phyloP scores from a whole-genome alignment of 73 alveolate species.

The Paramecium biaurelia region DNA sequence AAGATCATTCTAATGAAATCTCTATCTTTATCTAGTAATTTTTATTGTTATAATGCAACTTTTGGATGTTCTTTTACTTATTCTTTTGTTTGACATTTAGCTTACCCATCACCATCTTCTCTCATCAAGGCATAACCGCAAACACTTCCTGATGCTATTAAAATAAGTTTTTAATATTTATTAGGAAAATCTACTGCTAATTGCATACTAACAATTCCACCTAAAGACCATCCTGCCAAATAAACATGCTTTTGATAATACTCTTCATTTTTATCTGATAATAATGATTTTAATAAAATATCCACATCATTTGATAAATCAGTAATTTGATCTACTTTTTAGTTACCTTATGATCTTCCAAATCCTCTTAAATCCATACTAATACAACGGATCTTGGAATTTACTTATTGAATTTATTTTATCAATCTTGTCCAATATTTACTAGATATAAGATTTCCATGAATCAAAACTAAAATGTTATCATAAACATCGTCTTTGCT shows the following conservation, averaged over 20 bases:
- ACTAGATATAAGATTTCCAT: not conserved
- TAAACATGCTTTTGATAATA: not conserved
- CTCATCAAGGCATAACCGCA: not conserved
- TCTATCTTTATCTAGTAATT: not conserved
- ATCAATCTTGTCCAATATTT: not conserved
- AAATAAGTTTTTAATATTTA: not conserved
- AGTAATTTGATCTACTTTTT: not conserved
- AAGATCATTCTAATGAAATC: not conserved
- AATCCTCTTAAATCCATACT: conserved; percentile 30
- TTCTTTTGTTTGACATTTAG: not conserved
- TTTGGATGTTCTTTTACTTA: not conserved
- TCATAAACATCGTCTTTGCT: not conserved
- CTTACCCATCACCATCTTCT: not conserved
- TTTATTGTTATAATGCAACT: not conserved
- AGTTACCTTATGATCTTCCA: not conserved
- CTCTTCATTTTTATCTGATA: not conserved
- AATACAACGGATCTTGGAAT: not conserved
- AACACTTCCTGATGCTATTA: conserved; percentile 5
- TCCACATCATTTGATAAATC: conserved; percentile 33
- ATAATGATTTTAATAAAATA: not conserved
- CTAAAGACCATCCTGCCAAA: conserved; percentile 44
- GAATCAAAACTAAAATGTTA: not conserved
- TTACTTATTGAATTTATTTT: not conserved
- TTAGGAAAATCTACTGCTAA: not conserved
- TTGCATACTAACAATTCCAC: conserved; percentile 22